Base-by-base conservation (phyloP, 176 grass and related monocot species). In the Aegilops tauschii region DNA sequence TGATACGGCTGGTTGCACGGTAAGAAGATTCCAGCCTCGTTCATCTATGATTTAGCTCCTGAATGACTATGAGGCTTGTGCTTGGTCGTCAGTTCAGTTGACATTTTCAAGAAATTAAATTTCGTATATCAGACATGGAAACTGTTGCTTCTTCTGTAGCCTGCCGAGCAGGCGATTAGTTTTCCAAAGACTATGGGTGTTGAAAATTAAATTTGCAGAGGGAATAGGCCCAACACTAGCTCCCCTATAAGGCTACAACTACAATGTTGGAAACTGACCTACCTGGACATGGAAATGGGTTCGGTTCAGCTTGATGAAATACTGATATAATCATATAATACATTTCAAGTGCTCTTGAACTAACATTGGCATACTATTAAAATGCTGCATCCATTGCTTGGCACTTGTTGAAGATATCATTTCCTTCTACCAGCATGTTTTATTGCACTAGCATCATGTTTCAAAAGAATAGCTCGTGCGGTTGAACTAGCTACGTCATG, bases 261-360 rank as follows among this genome's bases (percentile, higher is more conserved):
- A 12, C 42, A 59, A 16, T 14, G 16, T 12, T 23, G 47, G 80
- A 44, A 77, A 70, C 35, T 61, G 12, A 47, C 21, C 28, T 78
- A 47, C 28, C 28, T 49, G 36, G 42, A 76, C 67, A 42, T 44
- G 0, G 2, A n/a, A 68, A 68, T 54, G 49, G 5, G 52, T 16
- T 50, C 13, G 72, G 59, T 79, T 79, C 68, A 59, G 12, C 28
- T 80, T 85, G 18, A 35, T 54, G 4, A 31, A 44, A 80, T 12
- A 84, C 62, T 65, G 37, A 49, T 10, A 37, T 14, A 81, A 25
- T 25, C 23, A 37, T 1, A 64, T 34, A 20, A 45, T 17, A 73
- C 9, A 28, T 88, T 79, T 88, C 9, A 63, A 50, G 30, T 61
- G 69, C 12, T 11, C n/a, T 80, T 75, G 5, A 40, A 66, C n/a